phyloP scores from a whole-genome alignment of 768 basidiomycete species.

The Agaricus sinodeliciosus region DNA sequence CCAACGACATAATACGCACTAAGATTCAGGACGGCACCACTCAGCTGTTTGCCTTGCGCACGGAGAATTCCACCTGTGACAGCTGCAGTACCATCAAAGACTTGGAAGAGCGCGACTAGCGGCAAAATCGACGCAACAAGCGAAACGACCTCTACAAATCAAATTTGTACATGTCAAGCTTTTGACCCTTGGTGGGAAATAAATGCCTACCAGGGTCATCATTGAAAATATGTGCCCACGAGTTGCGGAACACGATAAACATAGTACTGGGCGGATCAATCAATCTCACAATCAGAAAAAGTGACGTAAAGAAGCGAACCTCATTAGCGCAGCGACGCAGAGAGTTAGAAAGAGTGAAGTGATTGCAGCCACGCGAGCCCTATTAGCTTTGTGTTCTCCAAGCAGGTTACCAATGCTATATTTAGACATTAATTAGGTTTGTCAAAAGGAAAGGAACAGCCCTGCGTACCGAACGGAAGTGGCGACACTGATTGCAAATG shows the following conservation, averaged over 20 bases:
- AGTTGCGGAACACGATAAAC: conserved; percentile 54
- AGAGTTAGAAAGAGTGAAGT: conserved; percentile 63
- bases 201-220: conserved; percentile 42
- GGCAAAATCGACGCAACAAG: conserved; percentile 69
- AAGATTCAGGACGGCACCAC: conserved; percentile 75
- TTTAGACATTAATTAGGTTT: neutral
- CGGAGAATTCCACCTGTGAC: conserved; percentile 76
- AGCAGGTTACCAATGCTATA: conserved; percentile 81
- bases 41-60: conserved; percentile 75
- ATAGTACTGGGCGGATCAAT: conserved; percentile 30
- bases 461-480: conserved; percentile 67
- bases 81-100: conserved; percentile 72
- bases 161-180: neutral
- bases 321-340: conserved; percentile 55
- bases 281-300: neutral
- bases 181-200: neutral
- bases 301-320: conserved; percentile 30
- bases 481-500: conserved; percentile 77
- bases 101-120: conserved; percentile 72
- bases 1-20: conserved; percentile 79
- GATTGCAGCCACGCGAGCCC: conserved; percentile 63
- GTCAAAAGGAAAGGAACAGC: neutral
- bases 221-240: conserved; percentile 75
- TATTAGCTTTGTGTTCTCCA: conserved; percentile 68
- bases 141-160: conserved; percentile 39